These are phyloP conservation scores for Neoscytalidium dimidiatum DNA, from an alignment of 2,329 filamentous ascomycete genomes.

Conservation along the genomic window DNA sequence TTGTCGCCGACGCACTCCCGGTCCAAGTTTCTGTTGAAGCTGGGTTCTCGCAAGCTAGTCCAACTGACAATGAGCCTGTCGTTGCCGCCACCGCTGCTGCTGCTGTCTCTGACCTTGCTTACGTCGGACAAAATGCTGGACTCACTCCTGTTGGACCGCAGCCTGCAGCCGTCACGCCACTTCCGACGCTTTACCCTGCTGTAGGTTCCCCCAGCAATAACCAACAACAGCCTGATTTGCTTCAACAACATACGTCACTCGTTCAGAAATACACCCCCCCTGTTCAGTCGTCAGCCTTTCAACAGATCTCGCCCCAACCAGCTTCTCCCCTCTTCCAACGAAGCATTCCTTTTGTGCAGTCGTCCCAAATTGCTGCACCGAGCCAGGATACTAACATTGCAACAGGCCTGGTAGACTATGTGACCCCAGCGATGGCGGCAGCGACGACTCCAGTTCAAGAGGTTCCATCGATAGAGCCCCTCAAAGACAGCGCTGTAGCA, in stretches of 20 bases:
- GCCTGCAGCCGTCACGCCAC: not conserved
- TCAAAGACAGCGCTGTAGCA: not conserved
- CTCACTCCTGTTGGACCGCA: not conserved
- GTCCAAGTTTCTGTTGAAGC: not conserved
- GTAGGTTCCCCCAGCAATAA: slow-evolving; percentile 1
- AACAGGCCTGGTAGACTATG: not conserved
- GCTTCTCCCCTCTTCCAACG: not conserved
- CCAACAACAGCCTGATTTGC: not conserved
- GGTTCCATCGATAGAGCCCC: not conserved
- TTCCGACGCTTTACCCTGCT: not conserved
- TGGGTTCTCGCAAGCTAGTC: not conserved
- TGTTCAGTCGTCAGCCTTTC: not conserved
- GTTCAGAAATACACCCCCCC: not conserved
- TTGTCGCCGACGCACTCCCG: not conserved
- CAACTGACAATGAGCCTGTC: not conserved
- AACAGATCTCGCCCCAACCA: not conserved
- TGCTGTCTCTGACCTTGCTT: not conserved
- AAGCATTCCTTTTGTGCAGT: not conserved
- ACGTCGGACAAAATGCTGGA: not conserved
- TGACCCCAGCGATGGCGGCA: not conserved
- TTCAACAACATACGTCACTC: not conserved
- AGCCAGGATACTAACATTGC: slow-evolving; percentile 1
- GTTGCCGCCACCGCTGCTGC: not conserved
- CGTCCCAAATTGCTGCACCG: not conserved
- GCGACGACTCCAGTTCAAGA: not conserved